A percentile compares a stretch with the other conserved stretches of the same genome.
These are phyloP conservation scores for Aquilaria agallochum DNA, from an alignment of 441 rosid species.

Conservation along the genomic window DNA sequence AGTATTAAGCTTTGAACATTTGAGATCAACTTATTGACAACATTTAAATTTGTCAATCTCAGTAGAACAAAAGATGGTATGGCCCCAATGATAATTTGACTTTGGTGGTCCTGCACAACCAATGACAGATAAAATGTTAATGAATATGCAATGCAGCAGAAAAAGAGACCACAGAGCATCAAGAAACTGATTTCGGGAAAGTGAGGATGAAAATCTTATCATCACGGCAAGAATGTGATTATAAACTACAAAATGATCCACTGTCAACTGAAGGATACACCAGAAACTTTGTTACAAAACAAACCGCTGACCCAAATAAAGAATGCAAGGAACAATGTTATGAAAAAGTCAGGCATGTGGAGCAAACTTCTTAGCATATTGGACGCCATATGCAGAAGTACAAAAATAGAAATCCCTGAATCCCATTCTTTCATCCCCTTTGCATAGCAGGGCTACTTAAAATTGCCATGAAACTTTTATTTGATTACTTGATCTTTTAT, in stretches of 20 bases:
- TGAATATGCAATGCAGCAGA: background rate
- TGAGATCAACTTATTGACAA: constrained; percentile 28
- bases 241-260: constrained; percentile 2
- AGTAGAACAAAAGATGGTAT: constrained; percentile 40
- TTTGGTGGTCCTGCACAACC: constrained; percentile 48
- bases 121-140: constrained; percentile 16
- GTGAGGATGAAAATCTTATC: background rate
- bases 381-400: no score
- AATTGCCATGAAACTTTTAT: no score
- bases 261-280: constrained; percentile 3
- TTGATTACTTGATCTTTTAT: no score
- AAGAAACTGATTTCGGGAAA: background rate
- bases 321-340: no score
- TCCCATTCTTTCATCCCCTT: no score
- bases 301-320: no score
- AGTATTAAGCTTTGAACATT: constrained; percentile 38
- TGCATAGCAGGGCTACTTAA: no score
- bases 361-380: no score
- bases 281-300: background rate
- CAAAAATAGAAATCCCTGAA: no score
- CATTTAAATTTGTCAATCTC: constrained; percentile 30
- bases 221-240: background rate
- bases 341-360: no score
- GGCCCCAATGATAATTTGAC: constrained; percentile 34
- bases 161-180: background rate